These are phyloP conservation scores for Lyophyllum shimeji DNA, from an alignment of 768 basidiomycete species.

Conservation along the genomic window DNA sequence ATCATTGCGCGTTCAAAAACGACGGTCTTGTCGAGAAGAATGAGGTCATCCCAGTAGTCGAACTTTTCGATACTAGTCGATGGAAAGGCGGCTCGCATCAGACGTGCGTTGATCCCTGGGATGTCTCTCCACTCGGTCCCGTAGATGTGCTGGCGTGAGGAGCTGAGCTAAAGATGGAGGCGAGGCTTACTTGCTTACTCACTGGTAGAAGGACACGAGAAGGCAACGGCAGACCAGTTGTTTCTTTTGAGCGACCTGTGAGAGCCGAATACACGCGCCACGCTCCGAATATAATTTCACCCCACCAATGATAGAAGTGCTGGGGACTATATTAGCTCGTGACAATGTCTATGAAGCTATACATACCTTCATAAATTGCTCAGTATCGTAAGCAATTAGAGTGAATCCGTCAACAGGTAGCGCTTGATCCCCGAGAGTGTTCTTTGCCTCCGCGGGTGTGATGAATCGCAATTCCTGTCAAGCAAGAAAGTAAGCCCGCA, in stretches of 20 bases:
- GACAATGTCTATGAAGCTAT: not conserved
- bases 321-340: not conserved
- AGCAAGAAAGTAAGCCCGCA: not conserved
- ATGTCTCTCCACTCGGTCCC: constrained; percentile 22
- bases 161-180: no score
- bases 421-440: constrained; percentile 17
- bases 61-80: constrained; percentile 54
- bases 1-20: constrained; percentile 64
- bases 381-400: constrained; percentile 20
- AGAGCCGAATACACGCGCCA: constrained; percentile 22
- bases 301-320: constrained; percentile 29
- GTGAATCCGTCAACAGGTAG: constrained; percentile 17
- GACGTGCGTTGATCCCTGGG: constrained; percentile 37
- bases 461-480: constrained; percentile 21
- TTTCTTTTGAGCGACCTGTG: not conserved
- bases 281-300: constrained; percentile 24
- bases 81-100: constrained; percentile 68
- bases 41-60: constrained; percentile 65
- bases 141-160: constrained; percentile 13
- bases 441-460: constrained; percentile 11
- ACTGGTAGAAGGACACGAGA: constrained; percentile 25
- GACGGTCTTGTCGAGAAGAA: constrained; percentile 44
- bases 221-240: constrained; percentile 6
- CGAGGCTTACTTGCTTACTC: not conserved
- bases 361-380: constrained; percentile 24